Base-by-base conservation (phyloP, 306 rosid genomes). In the Rosa multiflora region DNA sequence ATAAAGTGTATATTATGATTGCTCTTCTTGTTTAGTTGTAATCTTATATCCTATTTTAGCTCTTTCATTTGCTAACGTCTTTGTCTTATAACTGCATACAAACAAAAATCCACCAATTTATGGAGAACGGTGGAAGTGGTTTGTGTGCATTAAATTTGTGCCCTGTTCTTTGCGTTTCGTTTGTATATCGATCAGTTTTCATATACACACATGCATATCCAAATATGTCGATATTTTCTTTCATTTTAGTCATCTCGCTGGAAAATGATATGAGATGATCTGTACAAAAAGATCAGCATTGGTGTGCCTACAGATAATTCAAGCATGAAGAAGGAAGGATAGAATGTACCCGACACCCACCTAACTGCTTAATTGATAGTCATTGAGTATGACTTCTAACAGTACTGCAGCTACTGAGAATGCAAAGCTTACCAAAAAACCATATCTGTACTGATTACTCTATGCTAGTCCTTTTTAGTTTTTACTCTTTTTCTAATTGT, bases 1-100 rank as follows among this genome's bases (percentile, higher is more conserved):
- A 80, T 43, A 75, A 77, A 80, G 82, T 89, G 81, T 80, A 84
- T 32, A 81, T 73, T 47, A 59, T 72, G 35, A 6, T 73, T 73
- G 15, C 4, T n/a, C 49, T 69, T 69, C 26, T 26, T 44, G 49
- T 37, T 73, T 73, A 73, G 47, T 35, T 53, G 23, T 6, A 62
- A 23, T 26, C 20, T 13, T 62, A 29, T 62, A 29, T 4, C 42
- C 32, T 23, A 32, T 18, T 51, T 15, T 17, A 29, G 7, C 15
- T 72, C 21, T 48, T 72, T 42, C 5, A 58, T 59, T 74, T 39
- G 20, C 39, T 1, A 20, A 55, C 1, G 12, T 74, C 32, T 26
- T 71, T 37, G 43, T 71, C 23, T 48, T 51, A 13, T 49, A 40
- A 13, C 14, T 42, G 23, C 39, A 32, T 15, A 64, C 71, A 39